Base-by-base conservation (phyloP, 495 filamentous ascomycete species). In the Trichoderma erinaceum region DNA sequence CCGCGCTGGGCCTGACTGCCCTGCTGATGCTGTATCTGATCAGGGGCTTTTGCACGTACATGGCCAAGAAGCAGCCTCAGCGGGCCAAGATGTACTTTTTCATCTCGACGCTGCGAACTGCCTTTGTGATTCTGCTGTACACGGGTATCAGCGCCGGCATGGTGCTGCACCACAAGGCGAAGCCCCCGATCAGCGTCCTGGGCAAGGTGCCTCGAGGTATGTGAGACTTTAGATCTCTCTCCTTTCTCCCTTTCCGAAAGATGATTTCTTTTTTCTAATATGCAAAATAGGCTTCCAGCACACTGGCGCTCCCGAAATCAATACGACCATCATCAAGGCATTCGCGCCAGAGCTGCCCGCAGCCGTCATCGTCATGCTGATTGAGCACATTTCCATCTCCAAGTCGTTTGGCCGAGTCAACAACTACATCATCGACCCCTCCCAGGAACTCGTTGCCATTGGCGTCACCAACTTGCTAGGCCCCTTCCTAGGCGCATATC, bases 381-480 rank as follows among this genome's bases (percentile, higher is more conserved):
- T 85, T 65, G 83, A 85, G 71, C 83, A 84, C 70, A 84, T 84
- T 29, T 80, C 83, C 63, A 84, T 84, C 63, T 82, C 80, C 18
- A 85, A 85, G 69, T 82, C 80, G 7, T 85, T 84, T 64, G 83
- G 82, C 12, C 76, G 83, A 64, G 72, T 84, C 25, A 84, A 84
- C 71, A 83, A 83, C 73, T 85, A 85, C 69, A 80, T 81, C 70
- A 83, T 85, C 68, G 75, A 83, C 64, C 83, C 83, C 0, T 84
- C 82, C 1, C 83, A 85, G 66, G 83, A 85, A 66, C 74, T 85
- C 12, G 81, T 85, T 25, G 83, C 83, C 48, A 80, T 84, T 66
- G 83, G 83, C n/a, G 76, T 82, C 41, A 81, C 77, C 58, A 85
- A 85, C 65, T 70, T 84, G 38, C 73, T 84, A 48, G 83, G 81